Evolutionary conservation across 2,329 filamentous ascomycete species (phyloP), one percentile per base, ranked within the genome.

Genomic region (Ceratocystis ficicola): DNA sequence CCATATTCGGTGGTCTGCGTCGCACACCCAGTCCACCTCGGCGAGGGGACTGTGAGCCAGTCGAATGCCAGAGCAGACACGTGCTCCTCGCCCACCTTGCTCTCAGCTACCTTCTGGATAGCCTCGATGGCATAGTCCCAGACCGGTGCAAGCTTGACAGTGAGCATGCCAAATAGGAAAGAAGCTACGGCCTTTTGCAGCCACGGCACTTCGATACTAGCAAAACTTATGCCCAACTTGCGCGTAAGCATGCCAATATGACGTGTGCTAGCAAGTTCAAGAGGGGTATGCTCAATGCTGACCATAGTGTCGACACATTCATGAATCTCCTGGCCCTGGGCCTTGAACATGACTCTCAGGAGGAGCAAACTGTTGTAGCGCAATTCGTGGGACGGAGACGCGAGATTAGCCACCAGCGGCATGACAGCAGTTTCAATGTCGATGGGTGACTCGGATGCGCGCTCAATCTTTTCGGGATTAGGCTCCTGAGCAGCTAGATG

Each of bases 141-240:
- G 5, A 95, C 79, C 44, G 90, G 90, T 0, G 91, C 83, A 69
- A 96, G 80, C 70, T 88, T 89, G 62, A 95, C 85, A 0, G 92
- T 94, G 68, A 97, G 81, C 75, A 96, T 82, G 62, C 94, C 94
- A 71, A 96, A 96, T 71, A 90, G 86, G 71, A 92, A 97, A 0
- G 84, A 81, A 0, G 92, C 89, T 36, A 97, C 81, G 5, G 90
- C 84, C 70, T 83, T 81, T 67, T 83, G 80, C 69, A 95, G 76
- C 83, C 87, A 89, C 1, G 82, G 82, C 46, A 83, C 79, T 1
- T 79, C 77, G 8, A 86, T 73, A 28, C 81, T 78, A 5, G 81
- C 76, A 72, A 94, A 95, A 36, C 76, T 76, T 65, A 80, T 76
- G 15, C 86, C 80, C 55, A 96, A 80, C 71, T 90, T 91, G 60